phyloP scores from a whole-genome alignment of 2,329 filamentous ascomycete species.

The Alternaria alternata region DNA sequence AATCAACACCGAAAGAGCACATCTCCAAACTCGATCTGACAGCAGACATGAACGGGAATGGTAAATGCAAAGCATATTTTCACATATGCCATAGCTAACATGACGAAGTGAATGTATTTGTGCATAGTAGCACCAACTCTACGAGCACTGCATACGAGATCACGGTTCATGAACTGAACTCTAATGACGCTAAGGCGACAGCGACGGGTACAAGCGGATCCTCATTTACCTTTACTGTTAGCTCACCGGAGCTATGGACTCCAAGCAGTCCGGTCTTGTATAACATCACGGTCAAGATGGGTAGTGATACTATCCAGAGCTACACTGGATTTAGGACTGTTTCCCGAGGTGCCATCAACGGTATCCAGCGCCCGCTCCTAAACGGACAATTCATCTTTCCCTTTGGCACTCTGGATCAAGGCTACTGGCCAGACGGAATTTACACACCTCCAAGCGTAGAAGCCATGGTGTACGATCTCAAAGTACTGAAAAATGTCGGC shows the following conservation, averaged over 20 bases:
- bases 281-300: constrained; percentile 66
- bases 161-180: constrained; percentile 46
- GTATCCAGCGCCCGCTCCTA: constrained; percentile 67
- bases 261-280: constrained; percentile 70
- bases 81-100: constrained; percentile 19
- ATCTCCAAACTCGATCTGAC: constrained; percentile 67
- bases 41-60: constrained; percentile 54
- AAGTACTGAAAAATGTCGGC: constrained; percentile 70
- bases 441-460: constrained; percentile 71
- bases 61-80: constrained; percentile 19
- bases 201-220: constrained; percentile 58
- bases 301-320: constrained; percentile 64
- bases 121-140: constrained; percentile 56
- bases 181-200: constrained; percentile 54
- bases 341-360: constrained; percentile 63
- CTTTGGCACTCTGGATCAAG: constrained; percentile 75
- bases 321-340: constrained; percentile 76
- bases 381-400: constrained; percentile 75
- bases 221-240: constrained; percentile 64
- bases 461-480: constrained; percentile 72
- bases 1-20: constrained; percentile 65
- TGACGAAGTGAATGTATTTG: constrained; percentile 62
- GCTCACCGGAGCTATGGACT: constrained; percentile 69
- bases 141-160: constrained; percentile 51
- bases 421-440: constrained; percentile 75